Conservation (phyloP, 306 rosid species). For the Lathyrus sativus region DNA sequence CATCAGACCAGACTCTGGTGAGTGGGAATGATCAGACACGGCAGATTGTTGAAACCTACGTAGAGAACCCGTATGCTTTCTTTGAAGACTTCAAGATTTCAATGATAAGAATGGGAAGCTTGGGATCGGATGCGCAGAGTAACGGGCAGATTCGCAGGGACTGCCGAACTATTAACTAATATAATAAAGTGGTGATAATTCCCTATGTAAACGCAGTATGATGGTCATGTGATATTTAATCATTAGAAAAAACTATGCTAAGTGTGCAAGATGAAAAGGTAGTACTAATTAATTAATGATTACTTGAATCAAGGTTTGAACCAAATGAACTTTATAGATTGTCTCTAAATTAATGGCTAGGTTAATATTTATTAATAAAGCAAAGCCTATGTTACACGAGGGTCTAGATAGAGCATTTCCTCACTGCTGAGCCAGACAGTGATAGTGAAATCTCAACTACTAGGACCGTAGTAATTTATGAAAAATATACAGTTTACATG, state of each 20-base stretch:
- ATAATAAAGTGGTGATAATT: not conserved
- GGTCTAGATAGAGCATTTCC: conserved; percentile 27
- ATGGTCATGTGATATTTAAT: not conserved
- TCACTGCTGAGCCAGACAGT: conserved; percentile 31
- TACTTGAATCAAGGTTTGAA: conserved; percentile 13
- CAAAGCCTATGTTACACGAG: conserved; percentile 38
- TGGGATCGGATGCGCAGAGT: conserved; percentile 43
- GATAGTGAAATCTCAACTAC: conserved; percentile 34
- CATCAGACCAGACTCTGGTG: conserved; percentile 64
- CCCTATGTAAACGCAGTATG: not conserved
- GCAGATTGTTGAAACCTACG: conserved; percentile 61
- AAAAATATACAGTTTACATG: conserved; percentile 37
- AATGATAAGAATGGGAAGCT: conserved; percentile 73
- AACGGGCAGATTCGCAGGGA: conserved; percentile 60
- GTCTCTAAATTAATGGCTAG: conserved; percentile 25
- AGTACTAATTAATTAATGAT: conserved; percentile 1
- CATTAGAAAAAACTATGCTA: not conserved
- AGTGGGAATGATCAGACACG: conserved; percentile 55
- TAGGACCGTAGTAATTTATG: conserved; percentile 34
- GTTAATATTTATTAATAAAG: conserved; percentile 38
- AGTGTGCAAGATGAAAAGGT: not conserved
- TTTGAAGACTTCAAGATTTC: conserved; percentile 68
- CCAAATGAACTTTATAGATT: not conserved
- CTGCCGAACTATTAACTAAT: conserved; percentile 50
- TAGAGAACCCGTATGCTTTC: conserved; percentile 49